Evolutionary conservation across 805 yeast species (phyloP).

Genomic region (Zygotorulaspora florentina): DNA sequence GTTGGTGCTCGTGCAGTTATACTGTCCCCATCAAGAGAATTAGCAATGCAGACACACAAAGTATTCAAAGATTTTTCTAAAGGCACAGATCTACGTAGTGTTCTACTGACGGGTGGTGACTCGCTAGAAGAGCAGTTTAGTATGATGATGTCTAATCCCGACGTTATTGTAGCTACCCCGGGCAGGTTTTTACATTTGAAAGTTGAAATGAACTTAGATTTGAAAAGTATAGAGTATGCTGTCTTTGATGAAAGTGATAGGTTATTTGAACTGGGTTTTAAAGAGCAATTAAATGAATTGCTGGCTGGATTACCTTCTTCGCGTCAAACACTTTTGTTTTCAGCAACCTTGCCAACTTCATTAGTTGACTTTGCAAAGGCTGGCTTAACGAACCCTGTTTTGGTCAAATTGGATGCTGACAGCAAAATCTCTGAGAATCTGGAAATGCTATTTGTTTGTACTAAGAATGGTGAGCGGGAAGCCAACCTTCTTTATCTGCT

Average conservation of each 20-base stretch:
- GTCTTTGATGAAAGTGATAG: constrained; percentile 98
- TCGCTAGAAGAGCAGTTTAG: constrained; percentile 95
- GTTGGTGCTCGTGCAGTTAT: constrained; percentile 87
- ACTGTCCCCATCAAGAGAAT: constrained; percentile 91
- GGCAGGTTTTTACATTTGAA: constrained; percentile 95
- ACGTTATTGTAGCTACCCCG: constrained; percentile 92
- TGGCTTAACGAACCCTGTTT: constrained; percentile 85
- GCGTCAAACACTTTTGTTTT: constrained; percentile 84
- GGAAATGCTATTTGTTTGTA: constrained; percentile 81
- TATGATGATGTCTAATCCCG: constrained; percentile 91
- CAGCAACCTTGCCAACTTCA: constrained; percentile 91
- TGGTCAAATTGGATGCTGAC: constrained; percentile 91
- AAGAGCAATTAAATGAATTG: constrained; percentile 87
- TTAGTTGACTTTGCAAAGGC: constrained; percentile 97
- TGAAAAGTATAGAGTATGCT: constrained; percentile 78
- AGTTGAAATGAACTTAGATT: constrained; percentile 88
- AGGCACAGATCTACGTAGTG: constrained; percentile 78
- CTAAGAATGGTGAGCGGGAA: constrained; percentile 83
- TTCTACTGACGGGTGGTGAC: constrained; percentile 93
- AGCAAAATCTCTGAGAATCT: constrained; percentile 83
- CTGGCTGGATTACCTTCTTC: constrained; percentile 74
- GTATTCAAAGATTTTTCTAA: constrained; percentile 83
- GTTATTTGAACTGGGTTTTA: constrained; percentile 92
- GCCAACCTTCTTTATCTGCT: constrained; percentile 74
- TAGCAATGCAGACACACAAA: constrained; percentile 87